phyloP scores from a whole-genome alignment of 345 rosid genomes.

The Camelina sativa region DNA sequence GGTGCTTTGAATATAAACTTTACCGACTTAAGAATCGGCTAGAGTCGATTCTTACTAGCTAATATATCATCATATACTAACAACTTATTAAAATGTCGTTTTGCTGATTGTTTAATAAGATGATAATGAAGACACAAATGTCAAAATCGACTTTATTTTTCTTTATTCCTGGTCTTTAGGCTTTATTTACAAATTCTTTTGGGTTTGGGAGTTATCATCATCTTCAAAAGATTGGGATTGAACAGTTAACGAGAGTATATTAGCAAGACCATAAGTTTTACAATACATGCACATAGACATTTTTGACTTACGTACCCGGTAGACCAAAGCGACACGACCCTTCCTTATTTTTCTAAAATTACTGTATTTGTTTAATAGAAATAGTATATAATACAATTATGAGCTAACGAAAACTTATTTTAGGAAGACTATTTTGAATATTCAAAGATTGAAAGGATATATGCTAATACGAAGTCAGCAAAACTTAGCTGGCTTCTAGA shows the following conservation, averaged over 20 bases:
- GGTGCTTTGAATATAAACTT: background rate
- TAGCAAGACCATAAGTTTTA: slow-evolving; percentile 17
- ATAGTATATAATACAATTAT: background rate
- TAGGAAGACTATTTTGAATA: slow-evolving; percentile 47
- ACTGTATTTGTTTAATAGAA: slow-evolving; percentile 10
- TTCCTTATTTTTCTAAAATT: slow-evolving; percentile 35
- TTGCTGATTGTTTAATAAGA: background rate
- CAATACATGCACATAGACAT: slow-evolving; percentile 32
- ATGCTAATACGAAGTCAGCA: slow-evolving; percentile 28
- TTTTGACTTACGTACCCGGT: slow-evolving; percentile 28
- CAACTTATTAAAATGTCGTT: background rate
- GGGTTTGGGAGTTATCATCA: slow-evolving; percentile 32
- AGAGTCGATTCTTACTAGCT: background rate
- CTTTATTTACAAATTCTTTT: slow-evolving; percentile 29
- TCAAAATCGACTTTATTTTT: slow-evolving; percentile 39
- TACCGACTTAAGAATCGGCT: background rate
- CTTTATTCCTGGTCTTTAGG: slow-evolving; percentile 52
- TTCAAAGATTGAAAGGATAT: slow-evolving; percentile 42
- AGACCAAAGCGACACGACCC: slow-evolving; percentile 42
- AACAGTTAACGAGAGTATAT: slow-evolving; percentile 21
- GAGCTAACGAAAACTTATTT: slow-evolving; percentile 15
- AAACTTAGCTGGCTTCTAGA: slow-evolving; percentile 42
- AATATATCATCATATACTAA: background rate
- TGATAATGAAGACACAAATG: slow-evolving; percentile 28
- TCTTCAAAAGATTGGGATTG: slow-evolving; percentile 34